Evolutionary conservation across 768 basidiomycete genomes (phyloP), one percentile per base, ranked within the genome.

Genomic region (Mycena polygramma): DNA sequence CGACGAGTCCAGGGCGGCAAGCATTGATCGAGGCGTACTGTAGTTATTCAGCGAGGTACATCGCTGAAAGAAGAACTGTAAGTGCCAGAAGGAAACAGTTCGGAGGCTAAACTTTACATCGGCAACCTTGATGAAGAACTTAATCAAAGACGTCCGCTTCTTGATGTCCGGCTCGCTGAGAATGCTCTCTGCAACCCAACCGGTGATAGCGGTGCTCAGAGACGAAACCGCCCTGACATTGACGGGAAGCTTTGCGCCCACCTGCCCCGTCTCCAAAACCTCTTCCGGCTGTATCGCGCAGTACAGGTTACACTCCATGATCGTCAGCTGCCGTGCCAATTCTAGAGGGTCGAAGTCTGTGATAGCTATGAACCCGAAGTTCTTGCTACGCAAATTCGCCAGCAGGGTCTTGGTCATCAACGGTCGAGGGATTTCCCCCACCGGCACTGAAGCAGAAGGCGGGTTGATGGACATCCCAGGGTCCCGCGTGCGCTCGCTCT

Each of bases 321-420:
- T 88, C 20, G 97, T 98, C 74, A 99, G 78, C 81, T 99, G 98
- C 57, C 98, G 88, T 10, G 96, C 96, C 52, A 99, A 85, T 79
- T 99, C 98, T 73, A 97, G 81, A 39, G 93, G 84, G 76, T 99
- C 96, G 75, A 99, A 96, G 75, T 99, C 98, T n/a, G 91, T 94
- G 9, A 97, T 84, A 22, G 85, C 80, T 58, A 96, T 89, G 2
- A 85, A 79, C 11, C 81, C 76, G 67, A 90, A 94, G 72, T 89
- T 88, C 78, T 86, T 91, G 77, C 86, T 88, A 64, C 93, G 87
- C 52, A 98, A 83, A 17, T 89, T 81, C 7, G 88, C 82, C 41
- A 96, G 85, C 22, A 97, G 83, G 0, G 88, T 84, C 82, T 94
- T 96, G 64, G 90, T 94, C 86, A 98, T 93, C 73, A 91, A 86